A percentile compares a stretch with the other conserved stretches of the same genome.
Evolutionary conservation across 1,139 yeast species (phyloP).

Genomic region (Yamadazyma aaseri): DNA sequence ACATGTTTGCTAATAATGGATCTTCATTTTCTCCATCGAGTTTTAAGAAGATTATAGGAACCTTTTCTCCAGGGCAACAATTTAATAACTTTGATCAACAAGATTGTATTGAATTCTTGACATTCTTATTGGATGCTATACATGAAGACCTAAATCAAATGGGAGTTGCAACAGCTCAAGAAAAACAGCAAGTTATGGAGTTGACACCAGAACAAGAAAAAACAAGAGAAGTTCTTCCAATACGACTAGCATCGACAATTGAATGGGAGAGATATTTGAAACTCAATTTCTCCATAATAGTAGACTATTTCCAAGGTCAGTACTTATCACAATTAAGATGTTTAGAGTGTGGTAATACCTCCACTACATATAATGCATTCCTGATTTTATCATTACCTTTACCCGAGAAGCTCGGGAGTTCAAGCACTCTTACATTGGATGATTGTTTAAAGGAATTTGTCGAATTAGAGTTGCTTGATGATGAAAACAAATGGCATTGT

Average conservation of each 20-base stretch:
- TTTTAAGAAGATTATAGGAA: conserved; percentile 65
- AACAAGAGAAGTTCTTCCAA: conserved; percentile 69
- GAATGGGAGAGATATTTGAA: conserved; percentile 94
- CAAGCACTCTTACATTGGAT: conserved; percentile 36
- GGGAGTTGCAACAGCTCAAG: conserved; percentile 30
- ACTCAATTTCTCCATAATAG: conserved; percentile 80
- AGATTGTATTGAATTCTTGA: conserved; percentile 89
- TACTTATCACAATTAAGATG: conserved; percentile 79
- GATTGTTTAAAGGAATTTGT: conserved; percentile 75
- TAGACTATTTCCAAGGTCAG: conserved; percentile 89
- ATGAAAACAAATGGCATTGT: conserved; percentile 87
- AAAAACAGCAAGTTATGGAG: conserved; percentile 41
- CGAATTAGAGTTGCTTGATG: conserved; percentile 66
- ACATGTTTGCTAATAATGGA: conserved; percentile 53
- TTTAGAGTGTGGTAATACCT: conserved; percentile 69
- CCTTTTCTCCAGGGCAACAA: conserved; percentile 57
- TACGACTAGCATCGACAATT: conserved; percentile 82
- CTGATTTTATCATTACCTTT: conserved; percentile 75
- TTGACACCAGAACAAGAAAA: conserved; percentile 76
- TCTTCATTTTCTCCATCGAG: conserved; percentile 53
- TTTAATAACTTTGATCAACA: conserved; percentile 84
- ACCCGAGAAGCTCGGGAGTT: conserved; percentile 38
- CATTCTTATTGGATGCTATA: conserved; percentile 76
- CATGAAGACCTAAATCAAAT: conserved; percentile 86
- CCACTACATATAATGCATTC: conserved; percentile 85